Evolutionary conservation across 768 basidiomycete genomes (phyloP).

Genomic region (Dacryopinax primogenitus): DNA sequence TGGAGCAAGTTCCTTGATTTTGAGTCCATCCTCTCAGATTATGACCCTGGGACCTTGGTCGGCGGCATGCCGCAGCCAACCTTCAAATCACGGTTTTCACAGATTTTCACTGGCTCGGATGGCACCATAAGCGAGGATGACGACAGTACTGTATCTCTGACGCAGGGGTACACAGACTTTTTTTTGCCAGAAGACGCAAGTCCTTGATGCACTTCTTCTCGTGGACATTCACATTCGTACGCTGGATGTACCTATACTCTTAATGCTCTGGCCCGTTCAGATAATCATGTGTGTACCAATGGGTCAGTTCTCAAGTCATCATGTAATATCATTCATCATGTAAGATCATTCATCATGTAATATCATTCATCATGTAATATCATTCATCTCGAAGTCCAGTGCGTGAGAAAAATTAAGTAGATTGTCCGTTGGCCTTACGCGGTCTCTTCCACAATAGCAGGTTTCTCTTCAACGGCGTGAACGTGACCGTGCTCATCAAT

Average conservation of each 20-base stretch:
- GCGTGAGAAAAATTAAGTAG: neutral
- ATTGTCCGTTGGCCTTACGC: neutral
- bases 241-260: no score
- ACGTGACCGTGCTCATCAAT: constrained; percentile 21
- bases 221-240: no score
- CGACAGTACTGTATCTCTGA: neutral
- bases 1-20: constrained; percentile 8
- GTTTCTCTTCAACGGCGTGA: constrained; percentile 14
- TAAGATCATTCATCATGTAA: neutral
- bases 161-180: neutral
- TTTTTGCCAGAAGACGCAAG: no score
- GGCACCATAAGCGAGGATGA: neutral
- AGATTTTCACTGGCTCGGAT: neutral
- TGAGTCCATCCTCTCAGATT: neutral
- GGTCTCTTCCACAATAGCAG: neutral
- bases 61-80: neutral
- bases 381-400: neutral
- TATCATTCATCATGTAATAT: neutral
- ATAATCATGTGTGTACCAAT: no score
- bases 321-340: no score
- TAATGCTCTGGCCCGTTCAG: no score
- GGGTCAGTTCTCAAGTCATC: no score
- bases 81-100: neutral
- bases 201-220: no score
- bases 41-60: neutral